These are phyloP conservation scores for Elsinoe necatrix DNA, from an alignment of 2,329 filamentous ascomycete genomes.

Conservation along the genomic window DNA sequence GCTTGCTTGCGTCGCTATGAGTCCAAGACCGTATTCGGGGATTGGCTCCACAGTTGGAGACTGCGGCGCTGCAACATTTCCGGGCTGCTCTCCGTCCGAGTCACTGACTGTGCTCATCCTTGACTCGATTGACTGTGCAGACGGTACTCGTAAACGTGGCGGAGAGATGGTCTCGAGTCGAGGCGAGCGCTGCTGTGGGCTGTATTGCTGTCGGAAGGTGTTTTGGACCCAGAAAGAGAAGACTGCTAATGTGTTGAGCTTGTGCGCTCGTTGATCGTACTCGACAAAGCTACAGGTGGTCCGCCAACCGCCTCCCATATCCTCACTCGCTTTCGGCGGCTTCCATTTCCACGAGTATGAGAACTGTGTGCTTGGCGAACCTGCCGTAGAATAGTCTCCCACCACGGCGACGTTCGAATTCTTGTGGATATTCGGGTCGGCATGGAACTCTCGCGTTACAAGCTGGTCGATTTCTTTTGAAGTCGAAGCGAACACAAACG, in stretches of 20 bases:
- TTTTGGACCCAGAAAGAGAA: conserved; percentile 94
- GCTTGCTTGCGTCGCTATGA: conserved; percentile 33
- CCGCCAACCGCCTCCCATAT: conserved; percentile 84
- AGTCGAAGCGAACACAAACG: conserved; percentile 83
- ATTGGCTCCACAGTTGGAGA: conserved; percentile 42
- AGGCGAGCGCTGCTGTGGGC: conserved; percentile 49
- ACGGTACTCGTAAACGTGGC: conserved; percentile 73
- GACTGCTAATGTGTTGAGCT: conserved; percentile 75
- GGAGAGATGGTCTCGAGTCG: conserved; percentile 60
- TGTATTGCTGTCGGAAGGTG: conserved; percentile 32
- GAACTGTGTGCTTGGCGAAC: conserved; percentile 76
- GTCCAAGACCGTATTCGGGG: conserved; percentile 39
- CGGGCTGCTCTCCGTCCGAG: conserved; percentile 46
- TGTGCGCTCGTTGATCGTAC: conserved; percentile 88
- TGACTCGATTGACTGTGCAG: conserved; percentile 75
- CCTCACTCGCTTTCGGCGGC: conserved; percentile 72
- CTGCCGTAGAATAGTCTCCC: conserved; percentile 80
- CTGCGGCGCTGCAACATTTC: conserved; percentile 36
- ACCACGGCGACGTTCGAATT: conserved; percentile 92
- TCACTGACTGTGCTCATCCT: conserved; percentile 54
- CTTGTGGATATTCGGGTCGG: conserved; percentile 94
- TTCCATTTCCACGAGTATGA: conserved; percentile 98
- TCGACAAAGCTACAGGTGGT: conserved; percentile 97
- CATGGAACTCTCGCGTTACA: conserved; percentile 90
- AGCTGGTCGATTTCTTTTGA: conserved; percentile 84